Conservation (phyloP, 2,329 filamentous ascomycete genomes). For the Zalaria obscura region DNA sequence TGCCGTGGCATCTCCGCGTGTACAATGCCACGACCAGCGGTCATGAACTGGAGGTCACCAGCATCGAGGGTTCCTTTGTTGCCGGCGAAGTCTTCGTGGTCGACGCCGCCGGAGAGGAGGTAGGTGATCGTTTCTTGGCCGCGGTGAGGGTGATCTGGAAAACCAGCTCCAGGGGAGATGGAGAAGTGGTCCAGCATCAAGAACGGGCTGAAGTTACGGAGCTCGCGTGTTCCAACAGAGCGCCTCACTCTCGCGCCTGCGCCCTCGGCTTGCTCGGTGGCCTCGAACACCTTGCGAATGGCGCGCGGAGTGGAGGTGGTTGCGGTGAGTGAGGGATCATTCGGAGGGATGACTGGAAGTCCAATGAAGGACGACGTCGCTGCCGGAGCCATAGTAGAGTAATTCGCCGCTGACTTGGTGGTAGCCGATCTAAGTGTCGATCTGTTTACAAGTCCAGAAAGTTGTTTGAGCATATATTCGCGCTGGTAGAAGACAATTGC, state of each 20-base stretch:
- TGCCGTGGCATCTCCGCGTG: slow-evolving; percentile 90
- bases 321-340: slow-evolving; percentile 26
- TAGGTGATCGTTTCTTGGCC: slow-evolving; percentile 89
- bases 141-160: slow-evolving; percentile 73
- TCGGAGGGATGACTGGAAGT: slow-evolving; percentile 33
- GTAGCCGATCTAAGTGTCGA: background rate
- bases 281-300: slow-evolving; percentile 72
- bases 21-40: slow-evolving; percentile 78
- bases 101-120: slow-evolving; percentile 68
- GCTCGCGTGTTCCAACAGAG: slow-evolving; percentile 68
- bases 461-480: slow-evolving; percentile 8
- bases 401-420: background rate
- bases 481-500: slow-evolving; percentile 24
- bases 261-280: slow-evolving; percentile 75
- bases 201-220: slow-evolving; percentile 83
- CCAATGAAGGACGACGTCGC: slow-evolving; percentile 25
- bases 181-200: slow-evolving; percentile 93
- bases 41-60: slow-evolving; percentile 98
- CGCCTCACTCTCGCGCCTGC: slow-evolving; percentile 76
- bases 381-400: slow-evolving; percentile 15
- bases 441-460: background rate
- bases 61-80: slow-evolving; percentile 69
- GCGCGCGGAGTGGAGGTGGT: slow-evolving; percentile 57
- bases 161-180: slow-evolving; percentile 58
- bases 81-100: slow-evolving; percentile 86